A percentile compares a stretch with the other conserved stretches of the same genome.
Conservation (phyloP, 306 rosid species). For the Dicorynia guianensis region DNA sequence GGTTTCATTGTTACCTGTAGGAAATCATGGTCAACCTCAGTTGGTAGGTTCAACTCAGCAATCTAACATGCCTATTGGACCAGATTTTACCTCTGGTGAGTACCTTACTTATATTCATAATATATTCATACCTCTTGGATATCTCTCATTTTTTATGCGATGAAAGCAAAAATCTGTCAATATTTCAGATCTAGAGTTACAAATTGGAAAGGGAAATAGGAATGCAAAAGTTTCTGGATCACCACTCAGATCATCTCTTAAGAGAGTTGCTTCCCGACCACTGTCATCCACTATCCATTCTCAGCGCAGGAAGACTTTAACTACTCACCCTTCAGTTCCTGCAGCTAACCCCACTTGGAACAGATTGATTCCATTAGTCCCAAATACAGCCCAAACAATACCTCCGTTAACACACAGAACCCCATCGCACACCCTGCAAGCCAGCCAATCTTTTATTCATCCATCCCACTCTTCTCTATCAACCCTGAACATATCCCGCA, state of each 20-base stretch:
- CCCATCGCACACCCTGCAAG: constrained; percentile 19
- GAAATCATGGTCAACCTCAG: constrained; percentile 37
- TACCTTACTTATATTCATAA: constrained; percentile 27
- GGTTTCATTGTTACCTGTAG: constrained; percentile 28
- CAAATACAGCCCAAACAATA: constrained; percentile 31
- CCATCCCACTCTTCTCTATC: constrained; percentile 19
- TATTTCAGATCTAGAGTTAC: constrained; percentile 36
- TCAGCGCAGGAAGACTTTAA: constrained; percentile 38
- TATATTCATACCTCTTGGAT: constrained; percentile 10
- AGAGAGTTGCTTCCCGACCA: constrained; percentile 46
- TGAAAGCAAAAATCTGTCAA: constrained; percentile 20
- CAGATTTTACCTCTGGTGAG: constrained; percentile 31
- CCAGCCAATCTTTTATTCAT: constrained; percentile 17
- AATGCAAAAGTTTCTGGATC: constrained; percentile 34
- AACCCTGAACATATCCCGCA: constrained; percentile 16
- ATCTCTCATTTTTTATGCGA: not conserved
- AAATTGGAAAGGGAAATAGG: constrained; percentile 34
- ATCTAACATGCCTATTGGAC: constrained; percentile 31
- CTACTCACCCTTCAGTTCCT: constrained; percentile 7
- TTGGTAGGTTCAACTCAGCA: constrained; percentile 38
- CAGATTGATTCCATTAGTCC: constrained; percentile 29
- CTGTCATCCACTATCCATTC: constrained; percentile 26
- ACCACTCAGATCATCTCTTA: constrained; percentile 33
- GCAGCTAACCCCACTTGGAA: constrained; percentile 29
- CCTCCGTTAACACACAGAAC: constrained; percentile 16